Conservation (phyloP, 2,329 filamentous ascomycete species). For the Ophiocordyceps camponoti-saundersi region DNA sequence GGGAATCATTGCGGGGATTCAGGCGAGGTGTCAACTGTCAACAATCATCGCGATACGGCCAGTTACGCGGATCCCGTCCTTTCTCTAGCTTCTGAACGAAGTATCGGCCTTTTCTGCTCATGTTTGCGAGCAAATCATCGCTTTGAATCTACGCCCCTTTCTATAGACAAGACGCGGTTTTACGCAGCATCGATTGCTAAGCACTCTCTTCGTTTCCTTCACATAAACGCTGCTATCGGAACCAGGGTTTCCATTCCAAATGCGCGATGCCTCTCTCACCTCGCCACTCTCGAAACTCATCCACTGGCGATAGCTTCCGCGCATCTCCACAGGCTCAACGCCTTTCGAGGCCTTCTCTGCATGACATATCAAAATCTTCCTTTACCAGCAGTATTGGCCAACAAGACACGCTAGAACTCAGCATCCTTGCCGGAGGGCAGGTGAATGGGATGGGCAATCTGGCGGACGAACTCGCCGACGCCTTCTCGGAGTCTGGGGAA, state of each 20-base stretch:
- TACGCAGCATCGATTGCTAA: background rate
- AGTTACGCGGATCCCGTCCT: background rate
- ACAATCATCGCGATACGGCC: background rate
- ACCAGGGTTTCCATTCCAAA: background rate
- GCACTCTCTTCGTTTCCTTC: background rate
- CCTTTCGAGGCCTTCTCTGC: constrained; percentile 31
- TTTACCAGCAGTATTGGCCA: constrained; percentile 30
- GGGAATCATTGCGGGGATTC: background rate
- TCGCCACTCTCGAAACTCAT: constrained; percentile 40
- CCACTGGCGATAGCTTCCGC: constrained; percentile 30
- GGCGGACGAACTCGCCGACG: constrained; percentile 65
- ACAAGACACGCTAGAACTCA: constrained; percentile 28
- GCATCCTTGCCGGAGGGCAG: constrained; percentile 24
- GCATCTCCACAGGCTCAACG: constrained; percentile 29
- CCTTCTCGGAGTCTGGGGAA: constrained; percentile 48
- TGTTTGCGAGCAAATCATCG: too few relatives aligned
- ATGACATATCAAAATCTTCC: constrained; percentile 29
- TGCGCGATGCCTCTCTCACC: constrained; percentile 23
- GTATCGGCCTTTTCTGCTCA: background rate
- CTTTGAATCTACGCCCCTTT: background rate
- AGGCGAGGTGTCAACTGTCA: background rate
- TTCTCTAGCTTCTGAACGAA: background rate
- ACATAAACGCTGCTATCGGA: background rate
- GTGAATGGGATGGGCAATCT: constrained; percentile 55
- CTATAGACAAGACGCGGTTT: background rate